Conservation (phyloP, 768 basidiomycete genomes). For the Pleurotus eryngii region DNA sequence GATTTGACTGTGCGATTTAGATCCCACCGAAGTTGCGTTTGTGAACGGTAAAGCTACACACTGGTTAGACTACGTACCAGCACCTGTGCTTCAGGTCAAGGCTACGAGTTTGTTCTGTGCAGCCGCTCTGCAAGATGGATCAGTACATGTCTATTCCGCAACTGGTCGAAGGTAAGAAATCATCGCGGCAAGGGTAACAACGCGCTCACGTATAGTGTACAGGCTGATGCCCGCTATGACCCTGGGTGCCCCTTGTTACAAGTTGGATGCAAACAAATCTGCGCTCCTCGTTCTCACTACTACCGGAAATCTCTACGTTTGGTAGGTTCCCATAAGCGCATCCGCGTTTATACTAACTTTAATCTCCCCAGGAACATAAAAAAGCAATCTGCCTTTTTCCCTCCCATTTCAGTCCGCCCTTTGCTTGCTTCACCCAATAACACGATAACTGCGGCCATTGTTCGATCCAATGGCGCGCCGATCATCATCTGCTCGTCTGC, state of each 20-base stretch:
- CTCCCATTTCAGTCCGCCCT: conserved; percentile 59
- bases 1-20: conserved; percentile 27
- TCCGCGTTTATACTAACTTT: neutral
- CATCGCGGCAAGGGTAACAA: conserved; percentile 2
- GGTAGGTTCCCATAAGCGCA: conserved; percentile 42
- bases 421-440: conserved; percentile 59
- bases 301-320: conserved; percentile 68
- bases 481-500: conserved; percentile 76
- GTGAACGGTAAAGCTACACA: conserved; percentile 65
- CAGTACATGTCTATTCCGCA: conserved; percentile 78
- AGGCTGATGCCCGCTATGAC: conserved; percentile 78
- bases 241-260: conserved; percentile 67
- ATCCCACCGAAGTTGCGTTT: conserved; percentile 66
- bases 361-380: conserved; percentile 63
- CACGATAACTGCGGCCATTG: conserved; percentile 56
- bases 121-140: conserved; percentile 75
- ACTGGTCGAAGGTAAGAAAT: conserved; percentile 75
- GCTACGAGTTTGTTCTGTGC: conserved; percentile 70
- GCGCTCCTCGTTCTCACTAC: conserved; percentile 72
- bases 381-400: conserved; percentile 59
- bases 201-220: neutral
- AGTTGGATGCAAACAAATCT: conserved; percentile 63
- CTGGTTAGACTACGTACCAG: conserved; percentile 88
- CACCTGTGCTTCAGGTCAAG: conserved; percentile 63
- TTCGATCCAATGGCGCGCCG: conserved; percentile 80